phyloP scores from a whole-genome alignment of 2,329 filamentous ascomycete genomes.

The Cladophialophora psammophila region DNA sequence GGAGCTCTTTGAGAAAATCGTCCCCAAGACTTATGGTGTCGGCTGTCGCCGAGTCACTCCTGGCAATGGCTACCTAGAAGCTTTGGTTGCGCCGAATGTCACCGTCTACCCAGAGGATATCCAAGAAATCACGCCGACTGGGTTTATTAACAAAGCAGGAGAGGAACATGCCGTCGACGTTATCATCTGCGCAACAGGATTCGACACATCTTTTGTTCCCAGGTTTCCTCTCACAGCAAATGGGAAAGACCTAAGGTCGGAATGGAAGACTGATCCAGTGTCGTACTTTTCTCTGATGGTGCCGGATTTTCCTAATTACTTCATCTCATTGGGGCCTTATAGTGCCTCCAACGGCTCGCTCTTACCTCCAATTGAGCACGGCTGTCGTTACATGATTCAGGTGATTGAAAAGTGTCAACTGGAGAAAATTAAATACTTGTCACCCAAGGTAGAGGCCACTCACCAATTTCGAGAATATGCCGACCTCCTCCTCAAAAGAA shows the following conservation, averaged over 20 bases:
- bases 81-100: slow-evolving; percentile 66
- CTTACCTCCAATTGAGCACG: slow-evolving; percentile 37
- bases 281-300: slow-evolving; percentile 40
- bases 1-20: slow-evolving; percentile 53
- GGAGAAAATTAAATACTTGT: slow-evolving; percentile 43
- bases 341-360: slow-evolving; percentile 42
- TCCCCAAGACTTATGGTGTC: slow-evolving; percentile 54
- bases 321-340: slow-evolving; percentile 44
- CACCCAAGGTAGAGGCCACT: slow-evolving; percentile 41
- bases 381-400: slow-evolving; percentile 41
- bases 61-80: slow-evolving; percentile 53
- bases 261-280: slow-evolving; percentile 43
- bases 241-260: slow-evolving; percentile 14
- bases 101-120: slow-evolving; percentile 59
- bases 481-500: slow-evolving; percentile 45
- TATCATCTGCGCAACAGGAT: too few relatives aligned
- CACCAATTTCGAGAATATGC: slow-evolving; percentile 44
- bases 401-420: slow-evolving; percentile 43
- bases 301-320: slow-evolving; percentile 45
- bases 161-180: slow-evolving; percentile 39
- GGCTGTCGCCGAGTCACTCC: slow-evolving; percentile 54
- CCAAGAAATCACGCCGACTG: slow-evolving; percentile 14
- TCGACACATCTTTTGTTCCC: slow-evolving; percentile 30
- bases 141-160: slow-evolving; percentile 25
- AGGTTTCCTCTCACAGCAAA: slow-evolving; percentile 18